A percentile compares a stretch with the other conserved stretches of the same genome.
Conservation (phyloP, 1,139 yeast genomes). For the Taphrina betulina region DNA sequence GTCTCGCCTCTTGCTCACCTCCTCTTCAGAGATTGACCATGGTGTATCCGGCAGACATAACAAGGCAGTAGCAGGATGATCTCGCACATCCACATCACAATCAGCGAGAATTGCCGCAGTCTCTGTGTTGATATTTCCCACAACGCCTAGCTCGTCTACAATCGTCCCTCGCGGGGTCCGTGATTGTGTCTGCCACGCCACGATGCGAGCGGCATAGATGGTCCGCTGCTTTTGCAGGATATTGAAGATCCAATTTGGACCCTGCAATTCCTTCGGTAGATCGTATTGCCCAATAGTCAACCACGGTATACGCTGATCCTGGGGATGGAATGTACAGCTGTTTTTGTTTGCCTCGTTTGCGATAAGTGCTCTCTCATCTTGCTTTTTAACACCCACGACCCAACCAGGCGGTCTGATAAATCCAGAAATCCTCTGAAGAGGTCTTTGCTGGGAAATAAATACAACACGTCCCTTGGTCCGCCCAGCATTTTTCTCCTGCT, state of each 20-base stretch:
- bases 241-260: conserved; percentile 24
- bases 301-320: conserved; percentile 25
- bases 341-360: conserved; percentile 7
- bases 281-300: conserved; percentile 7
- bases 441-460: conserved; percentile 18
- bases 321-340: conserved; percentile 17
- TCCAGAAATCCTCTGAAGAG: conserved; percentile 29
- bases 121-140: conserved; percentile 75
- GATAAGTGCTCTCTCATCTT: conserved; percentile 17
- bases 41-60: conserved; percentile 43
- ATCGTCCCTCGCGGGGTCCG: conserved; percentile 71
- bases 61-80: conserved; percentile 57
- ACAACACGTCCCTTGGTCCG: conserved; percentile 20
- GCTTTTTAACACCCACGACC: conserved; percentile 3
- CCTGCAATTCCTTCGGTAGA: conserved; percentile 11
- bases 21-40: conserved; percentile 34
- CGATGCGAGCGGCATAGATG: conserved; percentile 22
- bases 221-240: conserved; percentile 22
- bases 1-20: conserved; percentile 52
- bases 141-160: conserved; percentile 78
- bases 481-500: conserved; percentile 6
- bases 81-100: conserved; percentile 86
- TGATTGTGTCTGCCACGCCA: conserved; percentile 14
- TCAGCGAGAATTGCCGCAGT: conserved; percentile 88
- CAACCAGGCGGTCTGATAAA: conserved; percentile 27